Evolutionary conservation across 2,329 filamentous ascomycete genomes (phyloP), one percentile per base, ranked within the genome.

Genomic region (Sporothrix humicola): DNA sequence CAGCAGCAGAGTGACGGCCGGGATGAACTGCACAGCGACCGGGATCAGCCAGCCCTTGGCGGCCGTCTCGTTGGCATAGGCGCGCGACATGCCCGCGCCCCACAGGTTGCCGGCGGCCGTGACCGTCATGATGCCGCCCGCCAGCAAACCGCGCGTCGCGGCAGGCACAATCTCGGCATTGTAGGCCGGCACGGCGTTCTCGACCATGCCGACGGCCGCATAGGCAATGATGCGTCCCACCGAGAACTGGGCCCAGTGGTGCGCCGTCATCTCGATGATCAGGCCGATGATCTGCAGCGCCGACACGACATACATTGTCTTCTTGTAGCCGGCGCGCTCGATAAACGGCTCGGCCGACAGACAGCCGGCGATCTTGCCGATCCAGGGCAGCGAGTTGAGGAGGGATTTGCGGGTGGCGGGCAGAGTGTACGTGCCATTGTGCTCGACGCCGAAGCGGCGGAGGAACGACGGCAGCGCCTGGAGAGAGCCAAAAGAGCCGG

Each of bases 31-130:
- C 75, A 82, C 81, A 2, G 78, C 80, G 17, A 81, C 79, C 42
- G 81, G 81, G 74, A 82, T 81, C 46, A 81, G 76, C 81, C 81
- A 82, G 37, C 76, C 76, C 72, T 79, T 77, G 42, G 80, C 79
- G 37, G 76, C 76, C 20, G 72, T 73, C 23, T 73, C 71, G 10
- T 77, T 78, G 58, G 76, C 77, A 8, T 74, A 77, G 13, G 76
- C 77, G 13, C 78, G 78, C 66, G 77, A 80, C 74, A 76, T 75
- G 50, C 73, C 75, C 2, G 75, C 73, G 23, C 75, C 75, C 75
- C 75, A 76, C n/a, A 76, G 65, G 71, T 76, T 76, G n/a, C 75
- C 75, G 3, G 72, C 31, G 3, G 73, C 58, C 13, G 75, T 75
- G 37, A 75, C 58, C 9, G 74, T 73, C 72, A 76, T 76, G 26